A percentile compares a stretch with the other conserved stretches of the same genome.
Evolutionary conservation across 2,329 filamentous ascomycete genomes (phyloP).

Genomic region (Cyphellophora europaea): DNA sequence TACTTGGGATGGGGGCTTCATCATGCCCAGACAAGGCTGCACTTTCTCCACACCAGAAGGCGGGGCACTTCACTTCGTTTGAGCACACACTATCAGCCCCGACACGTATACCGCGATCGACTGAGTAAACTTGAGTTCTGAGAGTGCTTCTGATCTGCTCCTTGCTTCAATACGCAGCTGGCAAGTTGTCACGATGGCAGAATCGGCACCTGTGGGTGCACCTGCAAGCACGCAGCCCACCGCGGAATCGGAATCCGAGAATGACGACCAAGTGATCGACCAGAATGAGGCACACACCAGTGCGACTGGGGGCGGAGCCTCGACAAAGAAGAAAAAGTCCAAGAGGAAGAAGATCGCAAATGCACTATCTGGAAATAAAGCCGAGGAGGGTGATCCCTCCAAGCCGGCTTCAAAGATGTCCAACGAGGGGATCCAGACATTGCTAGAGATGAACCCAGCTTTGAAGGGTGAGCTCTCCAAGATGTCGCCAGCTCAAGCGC

Average conservation of each 20-base stretch:
- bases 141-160: no score
- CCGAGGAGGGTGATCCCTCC: slow-evolving; percentile 10
- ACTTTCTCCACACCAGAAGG: no score
- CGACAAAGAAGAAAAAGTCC: slow-evolving; percentile 19
- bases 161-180: no score
- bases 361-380: slow-evolving; percentile 11
- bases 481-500: slow-evolving; percentile 51
- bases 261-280: slow-evolving; percentile 11
- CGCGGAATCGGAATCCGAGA: slow-evolving; percentile 15
- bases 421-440: slow-evolving; percentile 14
- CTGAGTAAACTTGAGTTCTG: no score
- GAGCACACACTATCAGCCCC: no score
- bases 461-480: slow-evolving; percentile 65
- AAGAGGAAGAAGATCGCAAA: slow-evolving; percentile 17
- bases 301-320: slow-evolving; percentile 6
- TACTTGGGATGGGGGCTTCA: no score
- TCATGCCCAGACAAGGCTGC: no score
- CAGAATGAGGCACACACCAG: slow-evolving; percentile 3
- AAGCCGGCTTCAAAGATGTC: slow-evolving; percentile 12
- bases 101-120: no score
- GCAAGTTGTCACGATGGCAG: slow-evolving; percentile 9
- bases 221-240: slow-evolving; percentile 5
- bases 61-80: no score
- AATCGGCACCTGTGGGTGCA: slow-evolving; percentile 5
- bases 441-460: slow-evolving; percentile 47